phyloP scores from a whole-genome alignment of 306 rosid genomes.

The Carpinus fangiana region DNA sequence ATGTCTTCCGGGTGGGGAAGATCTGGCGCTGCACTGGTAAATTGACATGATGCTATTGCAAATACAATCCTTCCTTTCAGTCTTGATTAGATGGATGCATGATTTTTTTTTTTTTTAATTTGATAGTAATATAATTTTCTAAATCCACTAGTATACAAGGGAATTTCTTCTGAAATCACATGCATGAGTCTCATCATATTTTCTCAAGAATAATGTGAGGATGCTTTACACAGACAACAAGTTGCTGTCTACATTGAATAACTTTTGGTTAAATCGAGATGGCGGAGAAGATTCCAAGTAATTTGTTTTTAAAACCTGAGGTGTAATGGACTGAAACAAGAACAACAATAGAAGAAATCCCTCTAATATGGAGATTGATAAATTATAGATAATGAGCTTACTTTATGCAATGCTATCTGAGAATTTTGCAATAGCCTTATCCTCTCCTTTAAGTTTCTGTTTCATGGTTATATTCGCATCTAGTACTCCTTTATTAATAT shows the following conservation, averaged over 20 bases:
- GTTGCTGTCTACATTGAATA: background rate
- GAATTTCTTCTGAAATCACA: background rate
- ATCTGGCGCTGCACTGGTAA: conserved; percentile 82
- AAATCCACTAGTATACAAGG: background rate
- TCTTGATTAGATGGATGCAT: background rate
- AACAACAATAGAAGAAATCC: background rate
- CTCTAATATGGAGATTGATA: too few species aligned
- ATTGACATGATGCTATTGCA: conserved; percentile 2
- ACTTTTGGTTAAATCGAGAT: background rate
- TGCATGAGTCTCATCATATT: background rate
- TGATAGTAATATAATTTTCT: background rate
- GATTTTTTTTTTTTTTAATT: background rate
- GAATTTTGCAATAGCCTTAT: background rate
- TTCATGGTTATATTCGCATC: background rate
- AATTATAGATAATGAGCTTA: background rate
- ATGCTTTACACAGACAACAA: background rate
- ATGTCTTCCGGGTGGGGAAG: conserved; percentile 99
- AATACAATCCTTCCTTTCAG: background rate
- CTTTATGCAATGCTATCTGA: background rate
- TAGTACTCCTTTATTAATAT: background rate
- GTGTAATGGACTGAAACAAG: background rate
- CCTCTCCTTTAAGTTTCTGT: background rate
- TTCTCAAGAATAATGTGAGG: background rate
- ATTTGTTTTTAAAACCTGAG: background rate
- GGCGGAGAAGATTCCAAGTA: background rate